Conservation (phyloP, 768 basidiomycete genomes). For the Scleroderma bovista region DNA sequence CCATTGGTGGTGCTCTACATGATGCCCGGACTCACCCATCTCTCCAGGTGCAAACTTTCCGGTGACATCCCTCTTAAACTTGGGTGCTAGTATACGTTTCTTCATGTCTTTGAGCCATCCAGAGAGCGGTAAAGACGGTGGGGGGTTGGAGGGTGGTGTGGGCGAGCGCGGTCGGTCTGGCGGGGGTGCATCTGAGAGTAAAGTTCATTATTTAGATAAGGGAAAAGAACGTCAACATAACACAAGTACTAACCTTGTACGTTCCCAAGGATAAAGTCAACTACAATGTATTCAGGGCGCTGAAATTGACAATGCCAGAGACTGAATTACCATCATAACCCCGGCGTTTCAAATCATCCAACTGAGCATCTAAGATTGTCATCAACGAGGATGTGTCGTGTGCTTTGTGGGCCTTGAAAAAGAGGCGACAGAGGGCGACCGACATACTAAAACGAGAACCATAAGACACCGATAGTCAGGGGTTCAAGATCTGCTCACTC, state of each 20-base stretch:
- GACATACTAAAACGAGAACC: slow-evolving; percentile 53
- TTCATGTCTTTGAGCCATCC: not conserved
- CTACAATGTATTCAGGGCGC: not conserved
- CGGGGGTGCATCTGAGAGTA: no score
- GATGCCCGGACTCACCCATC: slow-evolving; percentile 1
- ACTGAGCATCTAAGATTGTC: slow-evolving; percentile 84
- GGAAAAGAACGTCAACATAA: no score
- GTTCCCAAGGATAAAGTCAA: slow-evolving; percentile 4
- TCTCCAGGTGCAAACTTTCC: not conserved
- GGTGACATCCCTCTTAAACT: not conserved
- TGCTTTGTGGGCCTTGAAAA: slow-evolving; percentile 68
- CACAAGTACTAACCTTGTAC: not conserved
- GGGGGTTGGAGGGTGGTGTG: not conserved
- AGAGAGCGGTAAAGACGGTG: not conserved
- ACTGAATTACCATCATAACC: slow-evolving; percentile 66
- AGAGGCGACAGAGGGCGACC: slow-evolving; percentile 64
- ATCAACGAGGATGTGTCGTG: slow-evolving; percentile 84
- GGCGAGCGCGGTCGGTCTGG: not conserved
- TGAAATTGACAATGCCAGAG: not conserved
- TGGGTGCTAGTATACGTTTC: not conserved
- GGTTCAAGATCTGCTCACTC: slow-evolving; percentile 55
- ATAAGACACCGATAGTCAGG: not conserved
- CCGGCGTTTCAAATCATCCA: slow-evolving; percentile 69
- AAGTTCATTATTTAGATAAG: not conserved
- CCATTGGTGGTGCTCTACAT: not conserved